Evolutionary conservation across 73 alveolate species (phyloP), one percentile per base, ranked within the genome.

Genomic region (Paramecium pentaurelia): DNA sequence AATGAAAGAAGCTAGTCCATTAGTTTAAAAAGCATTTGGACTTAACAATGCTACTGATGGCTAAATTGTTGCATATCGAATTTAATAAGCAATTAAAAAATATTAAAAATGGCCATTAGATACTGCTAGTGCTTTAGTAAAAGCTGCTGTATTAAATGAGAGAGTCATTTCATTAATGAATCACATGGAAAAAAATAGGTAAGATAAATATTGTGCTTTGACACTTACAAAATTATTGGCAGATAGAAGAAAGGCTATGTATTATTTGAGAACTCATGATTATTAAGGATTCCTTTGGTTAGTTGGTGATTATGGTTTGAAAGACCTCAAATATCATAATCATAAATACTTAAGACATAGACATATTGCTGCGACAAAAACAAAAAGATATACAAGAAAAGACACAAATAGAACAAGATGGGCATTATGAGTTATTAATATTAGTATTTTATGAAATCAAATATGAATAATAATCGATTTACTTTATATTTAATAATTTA

Each of bases 51-150:
- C 91, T 20, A 80, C 71, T 25, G 47, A 25, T 32, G 6, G 49
- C n/a, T 60, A 80, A 80, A 45, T 80, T 10, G 36, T 45, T 22
- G 42, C 36, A 80, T 80, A 80, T 80, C 71, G 91, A 80, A 80
- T 49, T 80, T 27, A 40, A 45, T 22, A 80, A 49, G 91, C 91
- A 44, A 80, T 80, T 47, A 20, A 49, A 47, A 80, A 80, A 47
- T 80, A 80, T 80, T 47, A 80, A 25, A 80, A 49, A 80, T 80
- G 91, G 91, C 91, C 91, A 9, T 42, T 80, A 25, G 91, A 80
- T 47, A 80, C 91, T 28, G 91, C 58, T 6, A 44, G 77, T 12
- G 14, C 71, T 3, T 60, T 28, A 27, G 91, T 80, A 8, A 80
- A 80, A 36, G 91, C 75, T 2, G 91, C 91, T 3, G 91, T 80